Percentiles rank a stretch among this genome's conserved stretches.
Conservation (phyloP, 2,329 filamentous ascomycete species). For the Shiraia sp. region DNA sequence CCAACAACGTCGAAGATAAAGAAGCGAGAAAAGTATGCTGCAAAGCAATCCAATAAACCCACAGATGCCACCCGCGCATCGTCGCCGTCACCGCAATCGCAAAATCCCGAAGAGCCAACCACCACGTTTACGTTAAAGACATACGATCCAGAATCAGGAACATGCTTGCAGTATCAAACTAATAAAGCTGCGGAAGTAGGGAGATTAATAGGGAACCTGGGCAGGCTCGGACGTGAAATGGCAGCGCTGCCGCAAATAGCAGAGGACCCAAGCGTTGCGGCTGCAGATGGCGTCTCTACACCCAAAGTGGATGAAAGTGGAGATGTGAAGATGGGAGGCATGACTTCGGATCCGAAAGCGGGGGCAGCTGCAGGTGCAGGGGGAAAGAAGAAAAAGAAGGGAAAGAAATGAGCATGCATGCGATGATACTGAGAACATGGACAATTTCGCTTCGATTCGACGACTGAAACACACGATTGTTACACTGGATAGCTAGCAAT, state of each 20-base stretch:
- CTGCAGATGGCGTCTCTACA: conserved; percentile 34
- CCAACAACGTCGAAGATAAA: conserved; percentile 37
- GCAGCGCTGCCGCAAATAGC: conserved; percentile 52
- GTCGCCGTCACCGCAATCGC: conserved; percentile 34
- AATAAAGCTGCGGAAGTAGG: conserved; percentile 89
- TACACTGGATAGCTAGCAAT: conserved; percentile 3
- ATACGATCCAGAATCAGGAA: conserved; percentile 80
- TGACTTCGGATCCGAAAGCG: conserved; percentile 24
- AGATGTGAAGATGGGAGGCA: conserved; percentile 35
- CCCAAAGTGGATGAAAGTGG: conserved; percentile 36
- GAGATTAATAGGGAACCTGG: conserved; percentile 76
- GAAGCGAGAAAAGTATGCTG: conserved; percentile 39
- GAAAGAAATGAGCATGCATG: conserved; percentile 49
- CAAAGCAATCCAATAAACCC: conserved; percentile 34
- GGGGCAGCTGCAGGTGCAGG: conserved; percentile 32
- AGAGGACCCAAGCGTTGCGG: conserved; percentile 44
- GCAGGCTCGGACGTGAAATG: conserved; percentile 70
- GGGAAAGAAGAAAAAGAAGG: conserved; percentile 56
- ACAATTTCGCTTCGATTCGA: too few relatives aligned
- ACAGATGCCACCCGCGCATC: conserved; percentile 21
- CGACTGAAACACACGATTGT: neutral
- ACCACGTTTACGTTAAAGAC: conserved; percentile 85
- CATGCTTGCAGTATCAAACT: conserved; percentile 87
- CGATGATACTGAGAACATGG: neutral
- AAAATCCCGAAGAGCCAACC: conserved; percentile 31